These are phyloP conservation scores for Uronychia binucleata DNA, from an alignment of 73 alveolate species.

Conservation along the genomic window DNA sequence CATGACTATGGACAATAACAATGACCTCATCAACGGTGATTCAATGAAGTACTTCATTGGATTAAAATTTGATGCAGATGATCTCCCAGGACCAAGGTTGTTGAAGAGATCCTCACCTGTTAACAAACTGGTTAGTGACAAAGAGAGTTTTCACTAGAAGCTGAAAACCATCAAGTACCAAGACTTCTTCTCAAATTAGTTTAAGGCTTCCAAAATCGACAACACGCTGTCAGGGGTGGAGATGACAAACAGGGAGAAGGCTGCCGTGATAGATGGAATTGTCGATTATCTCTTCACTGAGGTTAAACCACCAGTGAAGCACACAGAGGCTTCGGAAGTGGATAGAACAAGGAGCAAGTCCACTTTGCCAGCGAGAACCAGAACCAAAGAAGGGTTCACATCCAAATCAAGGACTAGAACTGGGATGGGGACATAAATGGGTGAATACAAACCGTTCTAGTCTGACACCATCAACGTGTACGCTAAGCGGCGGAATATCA, in stretches of 20 bases:
- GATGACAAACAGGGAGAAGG: neutral
- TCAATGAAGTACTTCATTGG: neutral
- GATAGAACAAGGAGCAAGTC: neutral
- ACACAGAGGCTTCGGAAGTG: neutral
- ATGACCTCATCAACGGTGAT: neutral
- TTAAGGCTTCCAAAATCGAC: neutral
- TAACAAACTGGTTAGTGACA: neutral
- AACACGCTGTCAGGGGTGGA: neutral
- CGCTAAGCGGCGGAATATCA: neutral
- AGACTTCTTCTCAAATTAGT: neutral
- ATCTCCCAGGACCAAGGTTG: neutral
- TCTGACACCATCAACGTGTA: neutral
- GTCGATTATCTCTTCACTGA: neutral
- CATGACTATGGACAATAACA: neutral
- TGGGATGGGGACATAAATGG: too few species aligned
- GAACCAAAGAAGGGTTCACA: neutral
- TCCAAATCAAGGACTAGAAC: too few species aligned
- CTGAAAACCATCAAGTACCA: neutral
- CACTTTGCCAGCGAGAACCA: neutral
- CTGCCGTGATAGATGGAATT: neutral
- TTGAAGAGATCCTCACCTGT: neutral
- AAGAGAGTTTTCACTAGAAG: neutral
- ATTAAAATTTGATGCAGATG: neutral
- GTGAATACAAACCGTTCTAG: neutral
- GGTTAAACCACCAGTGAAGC: neutral